Evolutionary conservation across 495 filamentous ascomycete genomes (phyloP), one percentile per base, ranked within the genome.

Genomic region (Penicillium daleae): DNA sequence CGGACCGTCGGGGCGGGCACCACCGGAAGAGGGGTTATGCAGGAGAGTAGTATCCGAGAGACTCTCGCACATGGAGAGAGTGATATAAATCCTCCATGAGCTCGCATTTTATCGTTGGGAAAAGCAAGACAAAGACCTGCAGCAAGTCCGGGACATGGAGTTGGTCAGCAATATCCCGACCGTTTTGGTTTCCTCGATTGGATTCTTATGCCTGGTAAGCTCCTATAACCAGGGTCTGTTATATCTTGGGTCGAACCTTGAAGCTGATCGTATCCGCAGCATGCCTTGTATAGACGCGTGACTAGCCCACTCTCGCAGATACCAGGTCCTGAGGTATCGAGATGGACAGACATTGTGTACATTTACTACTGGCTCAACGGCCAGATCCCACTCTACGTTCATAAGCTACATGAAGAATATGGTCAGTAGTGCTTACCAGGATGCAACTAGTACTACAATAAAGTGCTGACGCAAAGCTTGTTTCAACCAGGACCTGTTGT

Each of bases 361-460:
- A 68, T 62, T 15, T 80, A 75, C 60, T 65, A 80, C 26, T 68
- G 57, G 56, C 37, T 81, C 12, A 67, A 5, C 2, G 79, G 78
- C 5, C 54, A 59, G 10, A 59, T 62, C 15, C 70, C 77, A 6
- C 48, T 54, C 49, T 83, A 78, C 57, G 66, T 83, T 31, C 78
- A 83, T n/a, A 5, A 24, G 0, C 68, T 83, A 4, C 80, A 83
- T 58, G 52, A 75, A 51, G 62, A 74, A 72, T 81, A 82, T 61
- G 80, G 80, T 78, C 56, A 56, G 51, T 1, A 39, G 4, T 21
- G n/a, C n/a, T n/a, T n/a, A n/a, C n/a, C n/a, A n/a, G n/a, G n/a
- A n/a, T n/a, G n/a, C n/a, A n/a, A n/a, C n/a, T n/a, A n/a, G n/a
- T n/a, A n/a, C n/a, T 22, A 46, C 17, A 57, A 52, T 29, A 62